These are phyloP conservation scores for Thielaviopsis punctulata DNA, from an alignment of 2,329 filamentous ascomycete genomes.

Conservation along the genomic window DNA sequence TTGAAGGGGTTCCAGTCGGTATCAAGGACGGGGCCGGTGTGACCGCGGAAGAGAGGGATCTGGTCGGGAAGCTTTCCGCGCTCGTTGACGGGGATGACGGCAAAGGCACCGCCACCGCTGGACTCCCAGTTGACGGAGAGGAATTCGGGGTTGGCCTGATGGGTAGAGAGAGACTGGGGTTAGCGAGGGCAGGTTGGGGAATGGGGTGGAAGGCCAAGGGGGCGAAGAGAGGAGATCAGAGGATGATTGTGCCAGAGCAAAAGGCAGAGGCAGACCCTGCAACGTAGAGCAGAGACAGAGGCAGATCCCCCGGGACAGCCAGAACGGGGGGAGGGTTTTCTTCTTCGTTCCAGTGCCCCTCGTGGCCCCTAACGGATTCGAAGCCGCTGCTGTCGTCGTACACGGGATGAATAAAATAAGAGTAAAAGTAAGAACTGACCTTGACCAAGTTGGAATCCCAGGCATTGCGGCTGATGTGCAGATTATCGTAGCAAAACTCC, in stretches of 20 bases:
- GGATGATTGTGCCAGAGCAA: too few species aligned
- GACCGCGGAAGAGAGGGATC: slow-evolving; percentile 86
- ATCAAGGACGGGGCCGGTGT: slow-evolving; percentile 88
- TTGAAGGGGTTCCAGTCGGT: slow-evolving; percentile 99
- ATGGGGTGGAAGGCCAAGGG: neutral
- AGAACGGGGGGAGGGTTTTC: too few species aligned
- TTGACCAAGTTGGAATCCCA: slow-evolving; percentile 99
- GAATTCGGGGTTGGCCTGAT: slow-evolving; percentile 86
- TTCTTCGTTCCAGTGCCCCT: too few species aligned
- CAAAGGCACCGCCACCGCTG: slow-evolving; percentile 88
- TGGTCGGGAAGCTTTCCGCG: slow-evolving; percentile 80
- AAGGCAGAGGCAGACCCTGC: neutral
- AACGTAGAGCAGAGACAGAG: too few species aligned
- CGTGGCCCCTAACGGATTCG: too few species aligned
- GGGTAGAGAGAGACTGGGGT: slow-evolving; percentile 13
- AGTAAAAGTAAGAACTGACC: slow-evolving; percentile 33
- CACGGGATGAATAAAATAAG: too few species aligned
- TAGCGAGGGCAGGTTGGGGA: neutral
- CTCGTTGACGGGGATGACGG: slow-evolving; percentile 82
- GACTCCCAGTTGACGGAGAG: slow-evolving; percentile 97
- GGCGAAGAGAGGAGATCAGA: neutral
- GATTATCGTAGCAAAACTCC: slow-evolving; percentile 97
- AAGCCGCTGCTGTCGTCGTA: too few species aligned
- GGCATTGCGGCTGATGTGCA: slow-evolving; percentile 92
- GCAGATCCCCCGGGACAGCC: too few species aligned